A percentile compares a stretch with the other conserved stretches of the same genome.
phyloP scores from a whole-genome alignment of 1,284 basidiomycete species.

The Takashimella tepidaria region DNA sequence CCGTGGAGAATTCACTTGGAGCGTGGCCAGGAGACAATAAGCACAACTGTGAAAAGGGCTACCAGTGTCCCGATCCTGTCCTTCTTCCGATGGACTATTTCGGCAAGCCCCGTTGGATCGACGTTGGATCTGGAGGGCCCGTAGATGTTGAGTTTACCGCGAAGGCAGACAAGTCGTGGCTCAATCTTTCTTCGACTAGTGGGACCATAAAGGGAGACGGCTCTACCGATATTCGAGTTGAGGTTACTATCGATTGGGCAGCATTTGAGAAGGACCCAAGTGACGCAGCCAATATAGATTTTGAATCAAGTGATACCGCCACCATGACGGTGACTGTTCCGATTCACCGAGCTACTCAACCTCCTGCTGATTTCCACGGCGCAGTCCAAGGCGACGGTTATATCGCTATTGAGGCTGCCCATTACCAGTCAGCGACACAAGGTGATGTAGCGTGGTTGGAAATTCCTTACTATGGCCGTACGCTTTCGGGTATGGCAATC shows the following conservation, averaged over 20 bases:
- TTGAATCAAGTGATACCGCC: conserved; percentile 50
- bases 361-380: conserved; percentile 54
- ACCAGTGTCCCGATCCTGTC: conserved; percentile 55
- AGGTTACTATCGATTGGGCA: conserved; percentile 59
- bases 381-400: conserved; percentile 61
- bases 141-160: conserved; percentile 57
- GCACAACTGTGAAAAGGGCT: conserved; percentile 50
- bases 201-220: conserved; percentile 55
- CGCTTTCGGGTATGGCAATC: conserved; percentile 53
- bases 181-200: conserved; percentile 51
- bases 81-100: conserved; percentile 55
- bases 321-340: conserved; percentile 47
- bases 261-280: conserved; percentile 41
- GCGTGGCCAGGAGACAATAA: conserved; percentile 40
- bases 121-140: conserved; percentile 60
- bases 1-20: conserved; percentile 57
- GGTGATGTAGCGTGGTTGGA: conserved; percentile 51
- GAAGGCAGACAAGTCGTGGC: conserved; percentile 55
- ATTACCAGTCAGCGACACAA: conserved; percentile 54
- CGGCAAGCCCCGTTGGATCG: conserved; percentile 56
- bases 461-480: conserved; percentile 55
- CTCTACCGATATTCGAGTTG: conserved; percentile 54
- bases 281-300: conserved; percentile 13
- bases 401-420: conserved; percentile 62
- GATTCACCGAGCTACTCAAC: conserved; percentile 19